A percentile compares a stretch with the other conserved stretches of the same genome.
phyloP scores from a whole-genome alignment of 352 stramenopile species.

The Pythium guiyangense region DNA sequence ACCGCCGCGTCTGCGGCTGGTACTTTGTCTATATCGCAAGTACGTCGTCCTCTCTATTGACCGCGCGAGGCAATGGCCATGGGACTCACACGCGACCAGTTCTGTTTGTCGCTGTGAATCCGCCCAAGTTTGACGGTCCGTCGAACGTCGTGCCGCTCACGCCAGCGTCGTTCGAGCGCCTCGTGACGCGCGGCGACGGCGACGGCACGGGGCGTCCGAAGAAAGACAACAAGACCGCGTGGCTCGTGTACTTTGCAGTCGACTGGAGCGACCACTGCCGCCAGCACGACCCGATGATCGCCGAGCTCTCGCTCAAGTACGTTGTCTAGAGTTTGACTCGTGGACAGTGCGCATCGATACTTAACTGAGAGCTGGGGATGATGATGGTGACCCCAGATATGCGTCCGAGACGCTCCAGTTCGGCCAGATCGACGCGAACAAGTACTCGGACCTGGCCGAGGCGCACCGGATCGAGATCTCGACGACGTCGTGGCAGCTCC shows the following conservation, averaged over 20 bases:
- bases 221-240: conserved; percentile 29
- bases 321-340: not conserved
- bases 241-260: conserved; percentile 69
- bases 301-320: conserved; percentile 59
- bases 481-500: conserved; percentile 60
- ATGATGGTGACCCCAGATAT: conserved; percentile 20
- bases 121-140: conserved; percentile 60
- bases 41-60: conserved; percentile 11
- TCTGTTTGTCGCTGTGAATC: conserved; percentile 52
- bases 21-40: conserved; percentile 54
- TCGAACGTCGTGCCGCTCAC: conserved; percentile 47
- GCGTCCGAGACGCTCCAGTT: conserved; percentile 50
- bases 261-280: conserved; percentile 76
- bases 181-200: conserved; percentile 31
- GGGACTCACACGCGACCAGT: conserved; percentile 19
- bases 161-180: conserved; percentile 38
- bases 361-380: not conserved
- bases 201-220: conserved; percentile 8
- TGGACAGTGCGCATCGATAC: too few relatives aligned
- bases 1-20: conserved; percentile 57
- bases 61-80: too few relatives aligned
- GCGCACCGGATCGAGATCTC: conserved; percentile 61
- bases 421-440: conserved; percentile 58
- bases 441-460: conserved; percentile 54
- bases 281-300: conserved; percentile 69